These are phyloP conservation scores for Hysterium pulicare DNA, from an alignment of 2,329 filamentous ascomycete species.

Conservation along the genomic window DNA sequence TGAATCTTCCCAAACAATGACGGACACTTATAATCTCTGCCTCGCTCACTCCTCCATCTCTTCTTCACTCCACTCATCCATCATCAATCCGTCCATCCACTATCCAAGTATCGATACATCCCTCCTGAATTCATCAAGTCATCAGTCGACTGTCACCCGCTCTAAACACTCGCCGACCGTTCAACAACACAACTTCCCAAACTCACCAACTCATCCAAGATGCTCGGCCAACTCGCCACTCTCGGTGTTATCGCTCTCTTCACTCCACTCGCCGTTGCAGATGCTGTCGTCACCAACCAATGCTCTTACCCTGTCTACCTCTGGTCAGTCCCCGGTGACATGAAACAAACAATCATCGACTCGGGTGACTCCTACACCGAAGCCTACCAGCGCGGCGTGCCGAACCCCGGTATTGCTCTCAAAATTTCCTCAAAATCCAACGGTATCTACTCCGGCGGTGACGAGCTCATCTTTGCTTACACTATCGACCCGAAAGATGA, in stretches of 20 bases:
- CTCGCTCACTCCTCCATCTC: too few species aligned
- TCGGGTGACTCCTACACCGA: conserved; percentile 34
- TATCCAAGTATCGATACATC: conserved; percentile 8
- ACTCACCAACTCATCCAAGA: conserved; percentile 10
- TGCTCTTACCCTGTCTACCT: conserved; percentile 9
- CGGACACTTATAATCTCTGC: too few species aligned
- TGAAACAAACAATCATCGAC: neutral
- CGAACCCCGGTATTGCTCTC: conserved; percentile 40
- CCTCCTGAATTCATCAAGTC: conserved; percentile 1
- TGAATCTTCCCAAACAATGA: too few species aligned
- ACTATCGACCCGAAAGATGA: conserved; percentile 30
- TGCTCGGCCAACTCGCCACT: conserved; percentile 15
- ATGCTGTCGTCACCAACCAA: conserved; percentile 26
- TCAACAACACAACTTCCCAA: neutral
- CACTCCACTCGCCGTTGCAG: conserved; percentile 13
- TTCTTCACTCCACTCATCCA: conserved; percentile 16
- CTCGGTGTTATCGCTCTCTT: conserved; percentile 15
- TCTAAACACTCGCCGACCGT: neutral
- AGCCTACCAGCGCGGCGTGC: conserved; percentile 30
- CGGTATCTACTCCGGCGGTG: conserved; percentile 26
- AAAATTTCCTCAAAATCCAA: conserved; percentile 39
- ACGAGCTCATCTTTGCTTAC: conserved; percentile 17
- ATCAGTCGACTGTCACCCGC: neutral
- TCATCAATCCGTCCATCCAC: conserved; percentile 10
- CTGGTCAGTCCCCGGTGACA: conserved; percentile 4